Evolutionary conservation across 1,139 yeast genomes (phyloP).

Genomic region (Saccharomyces hybrid): DNA sequence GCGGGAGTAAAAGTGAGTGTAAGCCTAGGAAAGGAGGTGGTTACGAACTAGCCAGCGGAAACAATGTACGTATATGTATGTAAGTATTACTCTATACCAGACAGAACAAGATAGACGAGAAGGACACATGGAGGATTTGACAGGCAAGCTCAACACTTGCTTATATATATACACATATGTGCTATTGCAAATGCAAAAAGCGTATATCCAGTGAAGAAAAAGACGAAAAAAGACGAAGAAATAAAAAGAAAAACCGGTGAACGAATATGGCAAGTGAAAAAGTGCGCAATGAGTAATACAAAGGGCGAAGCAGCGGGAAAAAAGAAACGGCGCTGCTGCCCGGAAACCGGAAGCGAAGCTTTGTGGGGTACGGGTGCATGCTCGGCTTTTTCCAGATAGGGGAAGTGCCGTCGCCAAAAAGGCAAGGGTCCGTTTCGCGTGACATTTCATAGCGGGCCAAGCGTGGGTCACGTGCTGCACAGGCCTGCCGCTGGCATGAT

Average conservation of each 20-base stretch:
- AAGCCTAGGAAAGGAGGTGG: not conserved
- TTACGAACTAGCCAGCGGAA: not conserved
- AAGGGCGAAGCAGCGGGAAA: not conserved
- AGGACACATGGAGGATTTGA: not conserved
- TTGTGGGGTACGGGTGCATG: not conserved
- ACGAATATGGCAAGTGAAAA: not conserved
- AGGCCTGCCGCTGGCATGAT: not conserved
- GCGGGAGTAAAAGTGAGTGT: not conserved
- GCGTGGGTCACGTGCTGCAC: not conserved
- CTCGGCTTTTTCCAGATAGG: not conserved
- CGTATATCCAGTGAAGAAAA: slow-evolving; percentile 1
- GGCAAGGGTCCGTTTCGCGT: not conserved
- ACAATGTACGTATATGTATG: not conserved
- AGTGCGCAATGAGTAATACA: slow-evolving; percentile 1
- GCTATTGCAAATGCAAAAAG: not conserved
- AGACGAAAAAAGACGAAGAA: not conserved
- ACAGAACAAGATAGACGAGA: not conserved
- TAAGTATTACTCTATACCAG: not conserved
- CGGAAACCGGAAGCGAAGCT: not conserved
- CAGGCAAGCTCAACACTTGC: not conserved
- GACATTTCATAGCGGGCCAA: not conserved
- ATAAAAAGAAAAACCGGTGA: not conserved
- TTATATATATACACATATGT: not conserved
- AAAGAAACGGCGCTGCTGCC: not conserved
- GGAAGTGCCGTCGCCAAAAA: not conserved